Evolutionary conservation across 805 yeast genomes (phyloP).

Genomic region (Saturnispora halmiae): DNA sequence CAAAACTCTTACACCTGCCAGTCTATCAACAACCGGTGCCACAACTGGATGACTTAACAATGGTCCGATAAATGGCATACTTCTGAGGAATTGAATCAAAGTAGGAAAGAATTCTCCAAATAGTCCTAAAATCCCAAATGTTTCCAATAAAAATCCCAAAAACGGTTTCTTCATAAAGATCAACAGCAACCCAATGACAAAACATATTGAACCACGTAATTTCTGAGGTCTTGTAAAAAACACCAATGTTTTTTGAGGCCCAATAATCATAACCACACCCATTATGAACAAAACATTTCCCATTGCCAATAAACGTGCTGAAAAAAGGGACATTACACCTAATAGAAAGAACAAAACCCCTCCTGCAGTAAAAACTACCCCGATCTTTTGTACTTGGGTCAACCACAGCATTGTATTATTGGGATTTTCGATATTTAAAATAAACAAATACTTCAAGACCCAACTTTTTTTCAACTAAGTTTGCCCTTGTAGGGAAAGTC

Average conservation of each 20-base stretch:
- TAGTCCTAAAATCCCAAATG: conserved; percentile 79
- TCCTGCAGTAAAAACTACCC: conserved; percentile 86
- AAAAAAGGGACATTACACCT: conserved; percentile 81
- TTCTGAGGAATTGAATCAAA: conserved; percentile 75
- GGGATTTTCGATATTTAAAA: no score
- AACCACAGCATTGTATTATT: conserved; percentile 70
- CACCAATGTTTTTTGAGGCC: conserved; percentile 69
- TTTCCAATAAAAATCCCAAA: conserved; percentile 75
- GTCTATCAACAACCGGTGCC: conserved; percentile 62
- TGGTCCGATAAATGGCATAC: conserved; percentile 84
- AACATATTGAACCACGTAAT: conserved; percentile 77
- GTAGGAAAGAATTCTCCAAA: conserved; percentile 92
- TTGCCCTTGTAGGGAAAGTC: no score
- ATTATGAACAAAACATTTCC: conserved; percentile 75
- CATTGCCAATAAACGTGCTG: conserved; percentile 77
- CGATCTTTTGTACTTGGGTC: conserved; percentile 72
- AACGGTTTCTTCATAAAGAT: conserved; percentile 73
- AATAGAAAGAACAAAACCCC: conserved; percentile 71
- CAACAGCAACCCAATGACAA: conserved; percentile 62
- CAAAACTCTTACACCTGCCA: conserved; percentile 59
- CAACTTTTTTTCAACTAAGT: no score
- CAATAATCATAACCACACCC: conserved; percentile 83
- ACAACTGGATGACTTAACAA: conserved; percentile 68
- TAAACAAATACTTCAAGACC: no score
- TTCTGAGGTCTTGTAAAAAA: conserved; percentile 85